Percentiles rank a stretch among this genome's conserved stretches.
Evolutionary conservation across 1,139 yeast species (phyloP).

Genomic region (Pneumocystis wakefieldiae): DNA sequence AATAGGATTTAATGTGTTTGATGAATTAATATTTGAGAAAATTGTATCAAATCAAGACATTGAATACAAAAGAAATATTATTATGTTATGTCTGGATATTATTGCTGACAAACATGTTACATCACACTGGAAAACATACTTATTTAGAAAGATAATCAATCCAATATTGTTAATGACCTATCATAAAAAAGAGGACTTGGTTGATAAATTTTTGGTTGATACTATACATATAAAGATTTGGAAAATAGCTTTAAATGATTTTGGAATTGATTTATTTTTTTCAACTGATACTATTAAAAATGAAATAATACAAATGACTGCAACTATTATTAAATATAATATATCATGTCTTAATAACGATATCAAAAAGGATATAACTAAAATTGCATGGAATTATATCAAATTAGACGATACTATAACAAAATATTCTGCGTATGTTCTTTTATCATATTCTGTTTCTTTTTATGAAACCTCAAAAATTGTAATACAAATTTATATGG

Average conservation of each 20-base stretch:
- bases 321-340: slow-evolving; percentile 49
- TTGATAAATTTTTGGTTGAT: slow-evolving; percentile 40
- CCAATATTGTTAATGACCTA: slow-evolving; percentile 6
- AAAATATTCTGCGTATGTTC: slow-evolving; percentile 84
- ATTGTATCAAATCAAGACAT: background rate
- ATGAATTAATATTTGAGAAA: background rate
- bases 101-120: slow-evolving; percentile 29
- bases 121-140: background rate
- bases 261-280: slow-evolving; percentile 49
- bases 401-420: slow-evolving; percentile 78
- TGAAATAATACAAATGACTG: slow-evolving; percentile 68
- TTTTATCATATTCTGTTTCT: slow-evolving; percentile 73
- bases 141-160: slow-evolving; percentile 6
- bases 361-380: slow-evolving; percentile 73
- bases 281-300: slow-evolving; percentile 60
- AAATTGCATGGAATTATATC: slow-evolving; percentile 88
- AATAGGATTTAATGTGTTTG: background rate
- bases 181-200: slow-evolving; percentile 1
- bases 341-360: slow-evolving; percentile 47
- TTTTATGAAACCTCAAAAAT: slow-evolving; percentile 82
- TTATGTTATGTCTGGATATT: slow-evolving; percentile 18
- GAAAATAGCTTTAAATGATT: slow-evolving; percentile 29
- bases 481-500: slow-evolving; percentile 84
- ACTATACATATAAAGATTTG: slow-evolving; percentile 52
- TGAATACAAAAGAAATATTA: slow-evolving; percentile 13